phyloP scores from a whole-genome alignment of 768 basidiomycete genomes.

The Serendipita indica region DNA sequence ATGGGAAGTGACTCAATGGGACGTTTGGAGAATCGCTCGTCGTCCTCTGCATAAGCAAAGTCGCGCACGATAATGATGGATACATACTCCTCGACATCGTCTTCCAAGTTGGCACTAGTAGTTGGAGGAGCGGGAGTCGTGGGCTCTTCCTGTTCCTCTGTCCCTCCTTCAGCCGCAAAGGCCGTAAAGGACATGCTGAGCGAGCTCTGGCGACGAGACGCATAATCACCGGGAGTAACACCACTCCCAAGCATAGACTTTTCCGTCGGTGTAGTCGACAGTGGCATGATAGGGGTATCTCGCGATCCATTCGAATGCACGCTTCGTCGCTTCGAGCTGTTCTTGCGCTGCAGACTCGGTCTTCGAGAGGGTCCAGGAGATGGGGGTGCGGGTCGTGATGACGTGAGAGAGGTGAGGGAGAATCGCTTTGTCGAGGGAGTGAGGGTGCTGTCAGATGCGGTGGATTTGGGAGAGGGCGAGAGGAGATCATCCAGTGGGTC shows the following conservation, averaged over 20 bases:
- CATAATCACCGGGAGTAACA: not conserved
- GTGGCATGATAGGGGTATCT: not conserved
- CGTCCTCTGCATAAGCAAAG: conserved; percentile 30
- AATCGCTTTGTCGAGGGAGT: not conserved
- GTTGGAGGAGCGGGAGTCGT: not conserved
- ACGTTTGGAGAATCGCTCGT: conserved; percentile 27
- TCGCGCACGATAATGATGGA: conserved; percentile 32
- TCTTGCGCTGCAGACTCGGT: not conserved
- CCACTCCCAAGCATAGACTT: too few species aligned
- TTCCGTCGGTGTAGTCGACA: not conserved
- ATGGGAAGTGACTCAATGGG: not conserved
- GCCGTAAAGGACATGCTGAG: not conserved
- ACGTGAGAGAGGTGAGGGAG: not conserved
- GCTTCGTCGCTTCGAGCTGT: not conserved
- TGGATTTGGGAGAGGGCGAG: conserved; percentile 4
- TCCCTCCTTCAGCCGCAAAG: not conserved
- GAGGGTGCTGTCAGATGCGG: not conserved
- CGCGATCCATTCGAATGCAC: not conserved
- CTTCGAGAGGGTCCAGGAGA: not conserved
- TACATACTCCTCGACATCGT: not conserved
- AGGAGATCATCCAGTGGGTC: not conserved
- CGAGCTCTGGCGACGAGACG: not conserved
- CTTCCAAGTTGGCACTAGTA: not conserved
- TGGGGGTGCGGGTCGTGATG: not conserved
- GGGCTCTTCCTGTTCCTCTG: not conserved